A percentile compares a stretch with the other conserved stretches of the same genome.
Evolutionary conservation across 2,329 filamentous ascomycete genomes (phyloP).

Genomic region (Calonectria fujianensis): DNA sequence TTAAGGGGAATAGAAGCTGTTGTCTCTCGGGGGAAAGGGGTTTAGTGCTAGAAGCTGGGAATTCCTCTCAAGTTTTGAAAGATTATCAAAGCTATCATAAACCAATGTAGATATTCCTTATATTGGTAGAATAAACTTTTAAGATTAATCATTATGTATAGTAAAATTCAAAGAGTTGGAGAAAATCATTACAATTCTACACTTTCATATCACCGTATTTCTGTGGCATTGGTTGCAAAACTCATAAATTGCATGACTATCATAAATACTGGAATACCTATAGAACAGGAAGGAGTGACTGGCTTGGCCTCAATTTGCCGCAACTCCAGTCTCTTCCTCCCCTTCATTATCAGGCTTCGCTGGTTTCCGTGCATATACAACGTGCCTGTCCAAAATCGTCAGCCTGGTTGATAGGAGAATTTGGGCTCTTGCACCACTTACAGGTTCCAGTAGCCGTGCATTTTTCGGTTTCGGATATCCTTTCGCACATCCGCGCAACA

Average conservation of each 20-base stretch:
- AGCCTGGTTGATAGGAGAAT: not conserved
- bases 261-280: not conserved
- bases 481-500: slow-evolving; percentile 52
- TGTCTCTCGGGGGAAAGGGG: no score
- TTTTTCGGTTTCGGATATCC: slow-evolving; percentile 51
- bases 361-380: slow-evolving; percentile 41
- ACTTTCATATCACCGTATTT: not conserved
- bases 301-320: not conserved
- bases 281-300: no score
- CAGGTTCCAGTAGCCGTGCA: slow-evolving; percentile 56
- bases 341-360: not conserved
- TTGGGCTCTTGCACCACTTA: slow-evolving; percentile 31
- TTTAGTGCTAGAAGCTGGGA: no score
- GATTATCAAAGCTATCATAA: no score
- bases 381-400: slow-evolving; percentile 35
- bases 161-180: no score
- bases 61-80: no score
- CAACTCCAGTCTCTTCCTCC: not conserved
- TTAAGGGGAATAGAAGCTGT: no score
- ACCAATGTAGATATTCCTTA: no score
- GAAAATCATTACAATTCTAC: not conserved
- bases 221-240: not conserved
- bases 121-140: no score
- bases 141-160: no score
- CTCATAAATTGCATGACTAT: not conserved